Evolutionary conservation across 2,329 filamentous ascomycete species (phyloP), one percentile per base, ranked within the genome.

Genomic region (Neodidymelliopsis sp.): DNA sequence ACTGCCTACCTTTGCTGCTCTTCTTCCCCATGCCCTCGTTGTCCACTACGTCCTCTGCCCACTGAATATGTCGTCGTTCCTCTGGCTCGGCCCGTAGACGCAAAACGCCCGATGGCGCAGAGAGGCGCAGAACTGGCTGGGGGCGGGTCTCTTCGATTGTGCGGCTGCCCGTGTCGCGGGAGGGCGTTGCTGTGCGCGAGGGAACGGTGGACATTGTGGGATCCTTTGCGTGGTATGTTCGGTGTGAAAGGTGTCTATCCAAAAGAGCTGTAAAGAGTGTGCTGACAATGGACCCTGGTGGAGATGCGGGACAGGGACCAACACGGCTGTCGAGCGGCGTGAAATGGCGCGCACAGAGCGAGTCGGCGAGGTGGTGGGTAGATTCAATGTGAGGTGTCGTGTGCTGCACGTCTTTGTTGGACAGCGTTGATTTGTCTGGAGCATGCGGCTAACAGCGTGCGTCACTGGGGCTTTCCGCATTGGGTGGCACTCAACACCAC

Each of bases 21-120:
- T 97, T 99, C 74, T 90, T 89, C 6, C 91, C 91, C 72, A 97
- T 82, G 4, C 91, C 91, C 74, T 99, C 94, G 67, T 99, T 99
- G 75, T 99, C 92, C 2, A 99, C 81, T 6, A 97, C 92, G 66
- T 90, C 88, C 66, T 94, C 90, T 6, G 91, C 91, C 94, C 94
- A 99, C 72, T 89, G 87, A 46, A 99, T 94, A 37, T 84, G 85
- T 41, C 87, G 81, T 13, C 77, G 72, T 42, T 76, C 68, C 12
- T 67, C 60, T 0, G 73, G 67, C 45, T 72, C 69, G 36, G 74
- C 75, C 42, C 78, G 74, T 7, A 80, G 68, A 30, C 70, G 69
- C 12, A 74, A 64, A 8, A 70, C 70, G 12, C 67, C 70, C 15
- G 70, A 67, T 12, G 69, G 63, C n/a, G 69, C 59, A 23, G 62